Conservation (phyloP, 2,329 filamentous ascomycete species). For the Pseudogymnoascus destructans region DNA sequence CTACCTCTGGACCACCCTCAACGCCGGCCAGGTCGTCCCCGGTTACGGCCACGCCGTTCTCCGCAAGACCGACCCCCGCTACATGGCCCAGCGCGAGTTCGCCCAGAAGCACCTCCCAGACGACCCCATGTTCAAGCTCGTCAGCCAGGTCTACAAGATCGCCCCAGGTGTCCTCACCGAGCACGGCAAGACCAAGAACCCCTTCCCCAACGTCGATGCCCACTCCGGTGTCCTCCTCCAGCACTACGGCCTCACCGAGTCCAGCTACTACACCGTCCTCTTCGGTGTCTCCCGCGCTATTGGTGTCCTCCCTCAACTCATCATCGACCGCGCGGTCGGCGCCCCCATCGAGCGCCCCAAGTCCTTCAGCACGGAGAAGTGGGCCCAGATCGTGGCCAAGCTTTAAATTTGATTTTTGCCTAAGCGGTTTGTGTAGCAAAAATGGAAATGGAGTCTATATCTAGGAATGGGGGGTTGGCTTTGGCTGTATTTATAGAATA, state of each 20-base stretch:
- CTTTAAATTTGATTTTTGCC: conserved; percentile 45
- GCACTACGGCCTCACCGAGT: conserved; percentile 98
- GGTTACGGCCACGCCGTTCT: conserved; percentile 98
- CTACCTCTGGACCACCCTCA: conserved; percentile 97
- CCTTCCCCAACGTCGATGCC: conserved; percentile 95
- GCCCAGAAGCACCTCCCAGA: conserved; percentile 76
- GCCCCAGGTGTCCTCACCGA: conserved; percentile 93
- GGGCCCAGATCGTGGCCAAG: conserved; percentile 86
- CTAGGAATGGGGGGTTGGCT: conserved; percentile 21
- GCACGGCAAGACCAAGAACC: conserved; percentile 99
- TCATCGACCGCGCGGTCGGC: conserved; percentile 96
- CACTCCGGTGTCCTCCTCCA: conserved; percentile 98
- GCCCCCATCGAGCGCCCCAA: conserved; percentile 97
- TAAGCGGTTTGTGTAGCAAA: conserved; percentile 11
- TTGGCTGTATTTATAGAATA: conserved; percentile 27
- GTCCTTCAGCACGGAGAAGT: conserved; percentile 96
- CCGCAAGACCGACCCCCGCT: conserved; percentile 98
- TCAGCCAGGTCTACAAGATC: conserved; percentile 99
- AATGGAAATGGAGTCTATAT: conserved; percentile 23
- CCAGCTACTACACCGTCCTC: conserved; percentile 99
- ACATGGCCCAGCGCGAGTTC: conserved; percentile 96
- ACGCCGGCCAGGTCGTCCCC: conserved; percentile 87
- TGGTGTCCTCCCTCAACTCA: conserved; percentile 96
- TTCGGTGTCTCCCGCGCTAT: conserved; percentile 98
- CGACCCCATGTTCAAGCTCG: conserved; percentile 99